phyloP scores from a whole-genome alignment of 2,329 filamentous ascomycete species.

The Ophiobolus disseminans region DNA sequence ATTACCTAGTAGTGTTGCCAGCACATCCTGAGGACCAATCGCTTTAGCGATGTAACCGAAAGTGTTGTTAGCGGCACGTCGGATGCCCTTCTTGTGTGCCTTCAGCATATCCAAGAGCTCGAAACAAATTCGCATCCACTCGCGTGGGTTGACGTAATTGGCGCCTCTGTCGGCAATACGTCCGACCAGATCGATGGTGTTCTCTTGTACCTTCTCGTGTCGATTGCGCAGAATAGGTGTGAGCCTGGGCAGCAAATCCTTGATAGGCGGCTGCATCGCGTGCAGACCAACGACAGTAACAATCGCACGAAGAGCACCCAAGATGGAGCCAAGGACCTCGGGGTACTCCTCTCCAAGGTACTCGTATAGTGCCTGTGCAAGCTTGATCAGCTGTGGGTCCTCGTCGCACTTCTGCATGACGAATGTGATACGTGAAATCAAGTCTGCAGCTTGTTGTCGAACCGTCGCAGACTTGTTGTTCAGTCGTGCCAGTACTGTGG shows the following conservation, averaged over 20 bases:
- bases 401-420: slow-evolving; percentile 99
- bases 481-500: slow-evolving; percentile 91
- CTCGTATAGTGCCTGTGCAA: slow-evolving; percentile 94
- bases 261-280: slow-evolving; percentile 98
- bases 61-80: slow-evolving; percentile 97
- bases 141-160: slow-evolving; percentile 93
- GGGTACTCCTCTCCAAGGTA: slow-evolving; percentile 98
- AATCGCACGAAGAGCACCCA: slow-evolving; percentile 92
- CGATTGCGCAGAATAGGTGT: slow-evolving; percentile 98
- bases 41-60: slow-evolving; percentile 99
- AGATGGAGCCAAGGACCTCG: slow-evolving; percentile 94
- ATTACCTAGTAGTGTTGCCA: slow-evolving; percentile 95
- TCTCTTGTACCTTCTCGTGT: slow-evolving; percentile 99
- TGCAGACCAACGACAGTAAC: slow-evolving; percentile 98
- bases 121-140: slow-evolving; percentile 99
- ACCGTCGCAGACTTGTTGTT: slow-evolving; percentile 99
- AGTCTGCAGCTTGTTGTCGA: slow-evolving; percentile 92
- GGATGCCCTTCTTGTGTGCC: slow-evolving; percentile 98
- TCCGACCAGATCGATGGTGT: slow-evolving; percentile 96
- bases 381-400: slow-evolving; percentile 92
- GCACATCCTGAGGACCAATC: slow-evolving; percentile 95
- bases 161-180: slow-evolving; percentile 97
- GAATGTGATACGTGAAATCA: slow-evolving; percentile 96
- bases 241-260: slow-evolving; percentile 89
- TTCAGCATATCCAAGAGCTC: slow-evolving; percentile 99